Base-by-base conservation (phyloP, 179 eudicot species). In the Beta corolliflora region DNA sequence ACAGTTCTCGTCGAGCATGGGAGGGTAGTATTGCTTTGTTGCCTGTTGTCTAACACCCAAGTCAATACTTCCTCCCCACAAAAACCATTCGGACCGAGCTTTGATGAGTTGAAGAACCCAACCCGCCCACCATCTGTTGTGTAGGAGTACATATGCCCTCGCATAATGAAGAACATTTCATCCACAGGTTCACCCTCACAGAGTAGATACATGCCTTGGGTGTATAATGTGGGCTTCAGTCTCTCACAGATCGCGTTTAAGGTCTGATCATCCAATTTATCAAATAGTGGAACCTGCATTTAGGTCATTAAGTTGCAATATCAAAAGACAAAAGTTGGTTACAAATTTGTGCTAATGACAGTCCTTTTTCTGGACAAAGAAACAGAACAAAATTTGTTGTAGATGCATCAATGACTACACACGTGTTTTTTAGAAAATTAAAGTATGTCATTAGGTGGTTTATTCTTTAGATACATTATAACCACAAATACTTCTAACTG, bases 21-120 rank as follows among this genome's bases (percentile, higher is more conserved):
- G 0, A 85, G 82, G 41, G 3, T 36, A 75, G 52, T 81, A 53
- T 54, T 44, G 58, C 81, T 79, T 14, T 83, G 60, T 14, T 61
- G 70, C 19, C 80, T 82, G 75, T 80, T 36, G 41, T 36, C 86
- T 66, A 88, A 52, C n/a, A 83, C 86, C 86, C 89, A 88, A 19
- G 84, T 71, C 3, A 88, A 83, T 5, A 88, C 86, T 73, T 88
- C 91, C 41, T 88, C 91, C 3, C 91, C 89, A 36, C 91, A 88
- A n/a, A 88, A 84, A 21, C 81, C 89, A 18, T 83, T 83, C 7
- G 89, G 89, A 29, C 86, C 84, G 5, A 86, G 76, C n/a, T 21
- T 67, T 8, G 77, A 71, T 16, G 86, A 83, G 81, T 88, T 85
- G 73, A 81, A 83, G 64, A 88, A 88, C 21, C 90, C 90, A 15